These are phyloP conservation scores for Otatea glauca DNA, from an alignment of 176 grass and related monocot species.

Conservation along the genomic window DNA sequence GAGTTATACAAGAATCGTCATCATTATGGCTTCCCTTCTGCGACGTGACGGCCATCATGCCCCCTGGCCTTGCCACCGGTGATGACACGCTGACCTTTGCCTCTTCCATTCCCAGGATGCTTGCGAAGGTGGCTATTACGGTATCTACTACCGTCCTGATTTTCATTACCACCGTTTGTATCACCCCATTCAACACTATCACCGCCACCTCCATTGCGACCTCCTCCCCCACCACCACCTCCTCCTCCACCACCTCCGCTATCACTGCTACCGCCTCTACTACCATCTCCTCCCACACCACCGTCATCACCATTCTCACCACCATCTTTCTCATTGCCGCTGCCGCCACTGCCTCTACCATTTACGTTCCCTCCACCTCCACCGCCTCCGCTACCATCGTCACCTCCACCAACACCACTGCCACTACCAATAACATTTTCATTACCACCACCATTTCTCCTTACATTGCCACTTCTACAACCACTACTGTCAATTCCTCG, in stretches of 20 bases:
- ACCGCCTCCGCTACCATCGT: not conserved
- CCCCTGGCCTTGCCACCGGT: too few relatives aligned
- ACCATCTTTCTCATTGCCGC: not conserved
- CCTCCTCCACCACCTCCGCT: too few relatives aligned
- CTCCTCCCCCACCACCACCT: not conserved
- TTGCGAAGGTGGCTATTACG: not conserved
- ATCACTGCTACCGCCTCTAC: too few relatives aligned
- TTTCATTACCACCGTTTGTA: too few relatives aligned
- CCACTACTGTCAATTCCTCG: not conserved
- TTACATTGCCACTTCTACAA: not conserved
- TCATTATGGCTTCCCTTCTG: not conserved
- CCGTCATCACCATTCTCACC: too few relatives aligned
- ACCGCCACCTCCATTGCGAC: not conserved
- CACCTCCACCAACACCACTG: not conserved
- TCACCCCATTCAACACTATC: too few relatives aligned
- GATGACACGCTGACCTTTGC: not conserved
- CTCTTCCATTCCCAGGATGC: not conserved
- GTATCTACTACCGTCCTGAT: not conserved
- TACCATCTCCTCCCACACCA: too few relatives aligned
- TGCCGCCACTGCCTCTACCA: too few relatives aligned
- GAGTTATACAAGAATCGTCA: not conserved
- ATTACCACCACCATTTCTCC: not conserved
- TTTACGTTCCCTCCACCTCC: not conserved
- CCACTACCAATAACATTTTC: not conserved
- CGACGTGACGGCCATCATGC: not conserved